These are phyloP conservation scores for Metschnikowia vanudenii DNA, from an alignment of 805 yeast genomes.

Conservation along the genomic window DNA sequence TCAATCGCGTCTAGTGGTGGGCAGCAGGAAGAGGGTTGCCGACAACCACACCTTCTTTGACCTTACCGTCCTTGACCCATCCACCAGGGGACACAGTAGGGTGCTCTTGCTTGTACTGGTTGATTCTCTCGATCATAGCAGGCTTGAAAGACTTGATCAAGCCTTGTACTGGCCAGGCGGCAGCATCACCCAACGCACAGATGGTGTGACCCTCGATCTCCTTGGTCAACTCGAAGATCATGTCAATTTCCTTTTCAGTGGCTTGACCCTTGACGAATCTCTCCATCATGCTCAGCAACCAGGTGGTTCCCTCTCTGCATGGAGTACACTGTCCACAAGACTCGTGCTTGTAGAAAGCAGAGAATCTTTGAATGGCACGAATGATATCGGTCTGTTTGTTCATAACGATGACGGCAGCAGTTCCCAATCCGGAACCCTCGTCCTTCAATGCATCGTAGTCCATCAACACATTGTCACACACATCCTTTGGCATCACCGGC, in stretches of 20 bases:
- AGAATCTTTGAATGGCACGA: conserved; percentile 80
- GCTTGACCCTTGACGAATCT: conserved; percentile 81
- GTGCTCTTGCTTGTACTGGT: conserved; percentile 54
- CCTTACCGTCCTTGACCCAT: conserved; percentile 63
- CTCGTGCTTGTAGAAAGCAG: conserved; percentile 86
- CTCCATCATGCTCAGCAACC: conserved; percentile 81
- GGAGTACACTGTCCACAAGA: conserved; percentile 95
- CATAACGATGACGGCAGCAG: conserved; percentile 92
- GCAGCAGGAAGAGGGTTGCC: conserved; percentile 56
- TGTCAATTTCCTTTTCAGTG: conserved; percentile 74
- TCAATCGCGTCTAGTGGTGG: conserved; percentile 29
- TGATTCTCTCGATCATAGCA: conserved; percentile 71
- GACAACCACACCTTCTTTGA: conserved; percentile 61
- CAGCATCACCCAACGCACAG: conserved; percentile 91
- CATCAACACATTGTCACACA: conserved; percentile 72
- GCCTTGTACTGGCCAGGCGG: conserved; percentile 93
- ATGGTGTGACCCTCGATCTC: conserved; percentile 90
- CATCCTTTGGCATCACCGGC: conserved; percentile 69
- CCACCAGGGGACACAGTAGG: conserved; percentile 65
- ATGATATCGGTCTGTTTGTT: conserved; percentile 82
- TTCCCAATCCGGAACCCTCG: conserved; percentile 84
- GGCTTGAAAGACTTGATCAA: conserved; percentile 83
- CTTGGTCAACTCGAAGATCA: conserved; percentile 79
- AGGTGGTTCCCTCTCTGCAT: conserved; percentile 90
- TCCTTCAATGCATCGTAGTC: conserved; percentile 85